phyloP scores from a whole-genome alignment of 768 basidiomycete genomes.

The Atractiella rhizophila region DNA sequence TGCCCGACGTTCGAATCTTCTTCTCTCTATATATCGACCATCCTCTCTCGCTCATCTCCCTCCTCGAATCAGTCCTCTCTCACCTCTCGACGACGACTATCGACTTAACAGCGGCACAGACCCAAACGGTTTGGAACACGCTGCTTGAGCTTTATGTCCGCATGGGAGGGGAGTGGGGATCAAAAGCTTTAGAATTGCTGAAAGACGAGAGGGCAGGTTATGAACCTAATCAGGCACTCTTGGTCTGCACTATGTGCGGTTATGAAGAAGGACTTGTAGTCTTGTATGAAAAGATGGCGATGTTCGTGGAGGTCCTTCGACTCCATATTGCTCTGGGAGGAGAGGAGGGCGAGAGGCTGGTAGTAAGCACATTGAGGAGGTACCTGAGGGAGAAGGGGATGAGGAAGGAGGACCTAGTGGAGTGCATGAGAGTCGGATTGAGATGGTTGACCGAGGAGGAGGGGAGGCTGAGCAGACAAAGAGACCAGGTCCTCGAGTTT shows the following conservation, averaged over 20 bases:
- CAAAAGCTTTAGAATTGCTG: conserved; percentile 52
- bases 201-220: conserved; percentile 33
- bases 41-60: not conserved
- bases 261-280: conserved; percentile 67
- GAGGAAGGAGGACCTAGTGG: conserved; percentile 39
- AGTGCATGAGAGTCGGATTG: conserved; percentile 48
- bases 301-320: conserved; percentile 83
- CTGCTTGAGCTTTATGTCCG: conserved; percentile 68
- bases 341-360: not conserved
- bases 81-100: conserved; percentile 24
- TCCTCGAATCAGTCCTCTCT: not conserved
- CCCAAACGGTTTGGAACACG: conserved; percentile 78
- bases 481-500: conserved; percentile 41
- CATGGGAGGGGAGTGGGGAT: conserved; percentile 25
- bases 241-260: conserved; percentile 60
- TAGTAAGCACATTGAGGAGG: conserved; percentile 22
- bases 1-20: conserved; percentile 6
- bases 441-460: conserved; percentile 66
- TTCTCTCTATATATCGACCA: conserved; percentile 4
- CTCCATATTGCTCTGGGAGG: conserved; percentile 23
- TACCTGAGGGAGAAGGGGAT: conserved; percentile 30
- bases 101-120: conserved; percentile 40
- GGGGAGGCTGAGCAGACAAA: conserved; percentile 43
- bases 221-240: conserved; percentile 75
- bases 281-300: conserved; percentile 77